Base-by-base conservation (phyloP, 2,329 filamentous ascomycete genomes). In the Trichoderma citrinoviride region DNA sequence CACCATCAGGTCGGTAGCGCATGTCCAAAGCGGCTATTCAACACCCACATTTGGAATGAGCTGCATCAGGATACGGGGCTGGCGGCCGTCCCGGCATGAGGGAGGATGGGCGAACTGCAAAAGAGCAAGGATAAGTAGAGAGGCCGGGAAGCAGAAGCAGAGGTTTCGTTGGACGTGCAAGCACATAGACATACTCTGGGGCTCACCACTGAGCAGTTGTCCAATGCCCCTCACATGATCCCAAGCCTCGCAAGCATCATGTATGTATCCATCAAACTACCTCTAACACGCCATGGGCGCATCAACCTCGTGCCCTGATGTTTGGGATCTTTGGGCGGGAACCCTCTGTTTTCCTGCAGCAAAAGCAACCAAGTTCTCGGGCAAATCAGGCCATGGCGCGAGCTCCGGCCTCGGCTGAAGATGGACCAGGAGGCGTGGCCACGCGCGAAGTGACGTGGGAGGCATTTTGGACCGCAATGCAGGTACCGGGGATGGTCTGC, bases 391-490 rank as follows among this genome's bases (percentile, higher is more conserved):
- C 47, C 37, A 61, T 61, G 47, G 7, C 41, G 57, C 46, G 21
- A 56, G 40, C 37, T 17, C 19, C 14, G 54, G 54, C 17, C 25
- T n/a, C n/a, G n/a, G n/a, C 52, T 55, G 50, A 37, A 29, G 33
- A 55, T 41, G 21, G 25, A 40, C 14, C 44, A 50, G 27, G 57
- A 52, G 46, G 47, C 57, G 57, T 61, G 57, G 57, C 58, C 46
- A 53, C 27, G 50, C 50, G 60, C 60, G 47, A 63, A 46, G 60
- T 63, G 60, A 63, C 60, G 60, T 63, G 60, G 27, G 60, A 37
- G 60, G 50, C 60, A 63, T 63, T 63, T 63, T 63, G 60, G 60
- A 55, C 60, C 41, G 60, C 50, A 40, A 63, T 63, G 60, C 60
- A 63, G 50, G 60, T 54, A 55, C 60, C 60, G 60, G 60, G 60